phyloP scores from a whole-genome alignment of 2,329 filamentous ascomycete genomes.

The Fusarium solani-melongenae region DNA sequence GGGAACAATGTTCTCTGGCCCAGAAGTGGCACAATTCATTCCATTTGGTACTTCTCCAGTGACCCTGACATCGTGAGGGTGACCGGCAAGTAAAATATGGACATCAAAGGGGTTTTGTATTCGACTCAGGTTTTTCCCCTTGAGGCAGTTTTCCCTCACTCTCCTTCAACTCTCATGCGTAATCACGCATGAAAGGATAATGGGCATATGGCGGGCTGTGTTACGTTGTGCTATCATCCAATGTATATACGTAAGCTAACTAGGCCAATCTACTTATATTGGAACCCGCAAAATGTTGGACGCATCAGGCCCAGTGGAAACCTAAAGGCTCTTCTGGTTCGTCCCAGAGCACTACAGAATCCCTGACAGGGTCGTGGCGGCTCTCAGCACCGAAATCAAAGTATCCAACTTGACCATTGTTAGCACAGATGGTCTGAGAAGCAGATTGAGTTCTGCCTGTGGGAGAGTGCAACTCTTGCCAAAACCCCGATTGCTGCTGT shows the following conservation, averaged over 20 bases:
- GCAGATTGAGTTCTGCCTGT: no score
- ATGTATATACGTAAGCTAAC: background rate
- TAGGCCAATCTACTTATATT: background rate
- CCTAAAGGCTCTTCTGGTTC: no score
- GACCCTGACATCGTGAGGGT: background rate
- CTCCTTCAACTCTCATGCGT: background rate
- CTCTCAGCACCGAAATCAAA: background rate
- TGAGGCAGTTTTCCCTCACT: background rate
- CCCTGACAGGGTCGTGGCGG: no score
- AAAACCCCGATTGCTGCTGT: no score
- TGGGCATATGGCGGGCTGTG: background rate
- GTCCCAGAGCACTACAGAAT: no score
- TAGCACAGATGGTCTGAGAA: no score
- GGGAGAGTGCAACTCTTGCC: no score
- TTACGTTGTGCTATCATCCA: background rate
- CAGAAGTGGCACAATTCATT: background rate
- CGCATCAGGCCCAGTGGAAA: no score
- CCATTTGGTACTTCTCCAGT: background rate
- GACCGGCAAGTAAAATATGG: background rate
- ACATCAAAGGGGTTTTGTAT: background rate
- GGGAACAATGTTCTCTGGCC: background rate
- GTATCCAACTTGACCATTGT: background rate
- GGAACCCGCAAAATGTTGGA: no score
- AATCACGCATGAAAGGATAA: background rate
- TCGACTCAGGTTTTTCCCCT: background rate